Evolutionary conservation across 495 filamentous ascomycete genomes (phyloP).

Genomic region (Beverwykella pulmonaria): DNA sequence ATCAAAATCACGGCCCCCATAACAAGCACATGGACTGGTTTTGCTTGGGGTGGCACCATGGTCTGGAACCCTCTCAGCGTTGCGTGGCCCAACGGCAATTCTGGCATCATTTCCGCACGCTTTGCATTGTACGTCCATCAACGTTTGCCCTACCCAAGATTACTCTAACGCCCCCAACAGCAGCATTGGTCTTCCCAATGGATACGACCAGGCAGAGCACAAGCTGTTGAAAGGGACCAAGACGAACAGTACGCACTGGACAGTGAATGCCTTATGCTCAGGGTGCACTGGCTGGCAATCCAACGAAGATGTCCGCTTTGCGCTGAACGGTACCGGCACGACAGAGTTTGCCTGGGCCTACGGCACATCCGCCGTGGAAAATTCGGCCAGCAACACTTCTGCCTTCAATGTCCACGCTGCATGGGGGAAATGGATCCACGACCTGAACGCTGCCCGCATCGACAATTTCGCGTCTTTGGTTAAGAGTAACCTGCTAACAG

Average conservation of each 20-base stretch:
- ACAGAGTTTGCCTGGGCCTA: constrained; percentile 34
- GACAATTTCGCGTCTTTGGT: constrained; percentile 21
- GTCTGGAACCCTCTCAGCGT: constrained; percentile 35
- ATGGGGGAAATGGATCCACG: constrained; percentile 34
- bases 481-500: constrained; percentile 23
- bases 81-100: constrained; percentile 31
- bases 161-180: constrained; percentile 16
- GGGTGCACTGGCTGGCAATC: constrained; percentile 45
- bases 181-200: constrained; percentile 45
- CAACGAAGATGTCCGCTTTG: constrained; percentile 23
- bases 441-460: constrained; percentile 35
- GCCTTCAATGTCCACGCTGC: constrained; percentile 33
- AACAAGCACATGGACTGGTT: constrained; percentile 21
- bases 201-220: constrained; percentile 51
- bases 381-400: constrained; percentile 31
- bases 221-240: constrained; percentile 49
- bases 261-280: constrained; percentile 51
- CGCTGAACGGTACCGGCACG: constrained; percentile 22
- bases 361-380: constrained; percentile 23
- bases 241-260: constrained; percentile 55
- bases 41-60: constrained; percentile 34
- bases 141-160: not conserved
- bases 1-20: constrained; percentile 29
- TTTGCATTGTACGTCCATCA: constrained; percentile 29
- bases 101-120: constrained; percentile 14